Evolutionary conservation across 148 eudicot genomes (phyloP).

Genomic region (Vaccinium macrocarpon): DNA sequence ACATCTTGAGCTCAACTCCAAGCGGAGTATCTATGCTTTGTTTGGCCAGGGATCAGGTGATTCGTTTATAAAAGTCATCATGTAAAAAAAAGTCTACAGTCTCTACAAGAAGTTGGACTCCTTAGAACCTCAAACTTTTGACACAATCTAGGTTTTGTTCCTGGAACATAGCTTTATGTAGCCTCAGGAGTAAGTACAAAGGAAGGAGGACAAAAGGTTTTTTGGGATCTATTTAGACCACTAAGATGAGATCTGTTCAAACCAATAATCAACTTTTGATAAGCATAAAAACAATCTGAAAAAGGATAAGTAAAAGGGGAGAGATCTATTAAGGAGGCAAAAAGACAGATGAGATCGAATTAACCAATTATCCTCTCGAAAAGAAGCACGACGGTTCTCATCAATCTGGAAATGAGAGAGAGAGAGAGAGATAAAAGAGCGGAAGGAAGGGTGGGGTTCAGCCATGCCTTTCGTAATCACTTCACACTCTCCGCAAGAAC

Average conservation of each 20-base stretch:
- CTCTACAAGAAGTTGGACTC: neutral
- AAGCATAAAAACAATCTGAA: neutral
- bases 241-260: neutral
- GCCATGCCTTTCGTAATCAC: neutral
- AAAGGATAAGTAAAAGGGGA: neutral
- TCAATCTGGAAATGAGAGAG: neutral
- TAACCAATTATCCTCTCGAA: neutral
- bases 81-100: neutral
- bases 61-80: neutral
- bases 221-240: neutral
- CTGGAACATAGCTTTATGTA: neutral
- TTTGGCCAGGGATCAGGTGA: neutral
- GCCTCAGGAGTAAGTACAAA: neutral
- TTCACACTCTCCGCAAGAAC: neutral
- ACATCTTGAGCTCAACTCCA: slow-evolving; percentile 3
- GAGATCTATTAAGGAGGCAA: neutral
- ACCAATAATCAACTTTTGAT: neutral
- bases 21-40: neutral
- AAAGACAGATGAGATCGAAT: neutral
- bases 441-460: neutral
- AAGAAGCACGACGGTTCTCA: neutral
- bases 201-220: neutral
- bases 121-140: neutral
- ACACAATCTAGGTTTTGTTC: neutral
- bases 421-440: neutral